Percentiles rank a stretch among this genome's conserved stretches.
Conservation (phyloP, 495 filamentous ascomycete genomes). For the Astrothelium subdiscretum region DNA sequence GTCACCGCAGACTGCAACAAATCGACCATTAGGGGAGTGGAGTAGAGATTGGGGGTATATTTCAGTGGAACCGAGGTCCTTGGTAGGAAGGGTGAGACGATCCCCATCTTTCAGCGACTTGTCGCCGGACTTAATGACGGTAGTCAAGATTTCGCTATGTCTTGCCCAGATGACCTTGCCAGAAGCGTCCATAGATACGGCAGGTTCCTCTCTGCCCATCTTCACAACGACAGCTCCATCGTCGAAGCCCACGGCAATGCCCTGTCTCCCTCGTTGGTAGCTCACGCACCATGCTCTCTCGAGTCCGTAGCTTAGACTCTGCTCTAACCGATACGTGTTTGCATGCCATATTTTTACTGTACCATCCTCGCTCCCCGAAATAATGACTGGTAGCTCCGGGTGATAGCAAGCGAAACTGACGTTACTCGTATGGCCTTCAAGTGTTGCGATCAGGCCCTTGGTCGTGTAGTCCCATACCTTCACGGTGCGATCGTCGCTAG, state of each 20-base stretch:
- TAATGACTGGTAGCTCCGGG: slow-evolving; percentile 91
- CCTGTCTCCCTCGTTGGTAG: slow-evolving; percentile 87
- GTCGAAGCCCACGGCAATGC: slow-evolving; percentile 91
- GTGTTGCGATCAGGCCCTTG: slow-evolving; percentile 87
- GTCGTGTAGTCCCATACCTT: slow-evolving; percentile 98
- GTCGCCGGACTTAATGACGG: slow-evolving; percentile 89
- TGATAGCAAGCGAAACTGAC: slow-evolving; percentile 99
- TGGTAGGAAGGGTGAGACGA: slow-evolving; percentile 73
- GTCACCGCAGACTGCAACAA: slow-evolving; percentile 93
- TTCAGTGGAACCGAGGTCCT: slow-evolving; percentile 91
- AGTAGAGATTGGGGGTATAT: slow-evolving; percentile 89
- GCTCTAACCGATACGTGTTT: slow-evolving; percentile 89
- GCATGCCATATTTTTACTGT: slow-evolving; percentile 99
- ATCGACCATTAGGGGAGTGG: slow-evolving; percentile 95
- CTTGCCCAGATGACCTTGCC: slow-evolving; percentile 94
- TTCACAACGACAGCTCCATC: slow-evolving; percentile 96
- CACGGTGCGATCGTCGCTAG: slow-evolving; percentile 69
- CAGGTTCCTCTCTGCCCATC: slow-evolving; percentile 93
- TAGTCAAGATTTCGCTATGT: slow-evolving; percentile 86
- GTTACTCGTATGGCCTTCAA: slow-evolving; percentile 96
- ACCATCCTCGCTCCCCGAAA: slow-evolving; percentile 97
- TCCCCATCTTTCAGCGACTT: slow-evolving; percentile 75
- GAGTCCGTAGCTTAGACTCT: slow-evolving; percentile 87
- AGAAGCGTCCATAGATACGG: slow-evolving; percentile 90
- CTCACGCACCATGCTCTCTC: slow-evolving; percentile 96